Evolutionary conservation across 441 rosid genomes (phyloP).

Genomic region (Adansonia madagascariensis): DNA sequence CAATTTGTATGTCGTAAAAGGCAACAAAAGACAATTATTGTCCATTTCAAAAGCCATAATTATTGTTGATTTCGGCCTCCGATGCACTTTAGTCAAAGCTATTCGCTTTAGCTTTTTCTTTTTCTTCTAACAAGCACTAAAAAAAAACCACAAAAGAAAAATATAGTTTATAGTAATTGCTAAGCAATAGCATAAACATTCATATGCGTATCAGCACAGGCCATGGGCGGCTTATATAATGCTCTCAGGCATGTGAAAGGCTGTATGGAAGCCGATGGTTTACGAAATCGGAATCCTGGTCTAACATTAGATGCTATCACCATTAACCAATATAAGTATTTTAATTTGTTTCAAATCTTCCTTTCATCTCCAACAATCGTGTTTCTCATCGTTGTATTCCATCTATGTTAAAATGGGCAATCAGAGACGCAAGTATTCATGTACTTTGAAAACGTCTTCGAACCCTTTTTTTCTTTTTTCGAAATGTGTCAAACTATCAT

Average conservation of each 20-base stretch:
- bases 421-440: too few species aligned
- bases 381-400: background rate
- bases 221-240: background rate
- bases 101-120: background rate
- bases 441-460: too few species aligned
- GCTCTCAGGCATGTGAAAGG: background rate
- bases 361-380: too few species aligned
- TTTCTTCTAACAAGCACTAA: background rate
- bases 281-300: too few species aligned
- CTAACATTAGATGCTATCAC: too few species aligned
- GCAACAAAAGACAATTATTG: background rate
- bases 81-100: conserved; percentile 16
- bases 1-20: conserved; percentile 10
- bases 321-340: too few species aligned
- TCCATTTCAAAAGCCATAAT: conserved; percentile 32
- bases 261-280: too few species aligned
- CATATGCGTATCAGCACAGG: background rate
- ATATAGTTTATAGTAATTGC: background rate
- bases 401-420: background rate
- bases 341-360: too few species aligned
- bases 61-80: conserved; percentile 20
- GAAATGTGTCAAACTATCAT: too few species aligned
- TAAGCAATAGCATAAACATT: background rate
- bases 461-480: too few species aligned
- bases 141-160: too few species aligned